These are phyloP conservation scores for Aeminium ludgeri DNA, from an alignment of 495 filamentous ascomycete genomes.

Conservation along the genomic window DNA sequence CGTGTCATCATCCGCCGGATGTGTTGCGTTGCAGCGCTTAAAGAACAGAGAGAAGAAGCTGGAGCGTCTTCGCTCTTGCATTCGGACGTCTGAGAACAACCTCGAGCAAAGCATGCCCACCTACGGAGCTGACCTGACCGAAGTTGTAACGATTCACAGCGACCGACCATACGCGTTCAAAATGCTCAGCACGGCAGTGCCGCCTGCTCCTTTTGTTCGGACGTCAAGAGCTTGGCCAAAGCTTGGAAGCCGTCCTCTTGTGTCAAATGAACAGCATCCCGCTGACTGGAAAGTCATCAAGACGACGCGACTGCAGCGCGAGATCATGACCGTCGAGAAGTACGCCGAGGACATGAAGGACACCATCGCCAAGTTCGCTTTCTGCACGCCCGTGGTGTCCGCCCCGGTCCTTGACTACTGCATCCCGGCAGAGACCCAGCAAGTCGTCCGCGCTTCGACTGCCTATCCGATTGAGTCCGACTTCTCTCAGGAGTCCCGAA, in stretches of 20 bases:
- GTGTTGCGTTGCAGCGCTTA: slow-evolving; percentile 1
- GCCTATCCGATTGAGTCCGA: slow-evolving; percentile 31
- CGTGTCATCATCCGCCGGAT: slow-evolving; percentile 1
- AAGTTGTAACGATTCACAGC: slow-evolving; percentile 5
- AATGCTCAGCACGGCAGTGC: neutral
- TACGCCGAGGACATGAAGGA: slow-evolving; percentile 8
- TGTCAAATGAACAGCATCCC: slow-evolving; percentile 2
- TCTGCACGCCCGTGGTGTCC: slow-evolving; percentile 13
- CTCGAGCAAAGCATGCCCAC: slow-evolving; percentile 1
- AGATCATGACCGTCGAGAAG: slow-evolving; percentile 1
- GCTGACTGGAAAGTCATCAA: slow-evolving; percentile 9
- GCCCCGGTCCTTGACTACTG: slow-evolving; percentile 7
- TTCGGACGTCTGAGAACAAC: neutral
- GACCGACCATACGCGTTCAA: slow-evolving; percentile 1
- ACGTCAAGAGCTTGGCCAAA: slow-evolving; percentile 4
- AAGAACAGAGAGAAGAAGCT: slow-evolving; percentile 2
- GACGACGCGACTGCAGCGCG: slow-evolving; percentile 4
- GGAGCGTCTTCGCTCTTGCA: slow-evolving; percentile 9
- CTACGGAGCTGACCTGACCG: slow-evolving; percentile 13
- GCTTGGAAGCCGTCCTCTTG: slow-evolving; percentile 5
- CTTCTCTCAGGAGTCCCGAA: slow-evolving; percentile 84
- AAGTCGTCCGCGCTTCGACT: slow-evolving; percentile 16
- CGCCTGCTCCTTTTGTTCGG: neutral
- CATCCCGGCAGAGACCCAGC: slow-evolving; percentile 11
- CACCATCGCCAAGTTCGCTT: slow-evolving; percentile 10